phyloP scores from a whole-genome alignment of 176 grass and related monocot genomes.

The Saccharum officinarum region DNA sequence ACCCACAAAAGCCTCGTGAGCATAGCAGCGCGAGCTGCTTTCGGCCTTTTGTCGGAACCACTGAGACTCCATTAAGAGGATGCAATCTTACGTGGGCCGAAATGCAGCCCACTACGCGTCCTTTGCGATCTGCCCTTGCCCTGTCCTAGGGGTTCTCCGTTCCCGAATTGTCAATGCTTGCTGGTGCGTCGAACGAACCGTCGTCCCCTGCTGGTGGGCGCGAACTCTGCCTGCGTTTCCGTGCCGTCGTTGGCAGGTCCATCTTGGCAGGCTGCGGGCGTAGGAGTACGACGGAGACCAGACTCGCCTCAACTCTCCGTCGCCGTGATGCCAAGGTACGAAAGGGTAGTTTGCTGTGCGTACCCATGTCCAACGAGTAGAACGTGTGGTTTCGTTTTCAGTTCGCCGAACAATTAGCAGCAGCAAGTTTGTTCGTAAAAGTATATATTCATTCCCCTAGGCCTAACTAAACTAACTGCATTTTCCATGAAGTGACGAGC shows the following conservation, averaged over 20 bases:
- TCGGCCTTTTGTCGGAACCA: not conserved
- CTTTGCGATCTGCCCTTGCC: too few species aligned
- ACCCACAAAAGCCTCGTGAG: not conserved
- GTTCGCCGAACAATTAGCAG: not conserved
- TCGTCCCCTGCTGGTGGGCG: not conserved
- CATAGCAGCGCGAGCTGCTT: not conserved
- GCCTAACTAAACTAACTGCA: not conserved
- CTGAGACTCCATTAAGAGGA: too few species aligned
- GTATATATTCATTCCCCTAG: not conserved
- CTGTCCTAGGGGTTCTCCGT: not conserved
- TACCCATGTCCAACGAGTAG: not conserved
- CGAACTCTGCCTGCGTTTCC: not conserved
- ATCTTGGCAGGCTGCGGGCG: not conserved
- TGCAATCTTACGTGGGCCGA: not conserved
- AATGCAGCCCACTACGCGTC: not conserved
- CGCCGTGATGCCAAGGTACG: not conserved
- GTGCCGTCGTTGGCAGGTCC: not conserved
- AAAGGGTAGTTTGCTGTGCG: not conserved
- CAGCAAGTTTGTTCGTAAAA: not conserved
- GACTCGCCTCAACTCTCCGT: not conserved
- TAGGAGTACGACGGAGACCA: not conserved
- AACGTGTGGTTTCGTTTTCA: not conserved
- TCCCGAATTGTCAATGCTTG: not conserved
- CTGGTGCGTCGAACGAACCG: not conserved
- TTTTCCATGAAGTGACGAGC: not conserved